Evolutionary conservation across 169 alveolate species (phyloP).

Genomic region (Eimeria sp.): DNA sequence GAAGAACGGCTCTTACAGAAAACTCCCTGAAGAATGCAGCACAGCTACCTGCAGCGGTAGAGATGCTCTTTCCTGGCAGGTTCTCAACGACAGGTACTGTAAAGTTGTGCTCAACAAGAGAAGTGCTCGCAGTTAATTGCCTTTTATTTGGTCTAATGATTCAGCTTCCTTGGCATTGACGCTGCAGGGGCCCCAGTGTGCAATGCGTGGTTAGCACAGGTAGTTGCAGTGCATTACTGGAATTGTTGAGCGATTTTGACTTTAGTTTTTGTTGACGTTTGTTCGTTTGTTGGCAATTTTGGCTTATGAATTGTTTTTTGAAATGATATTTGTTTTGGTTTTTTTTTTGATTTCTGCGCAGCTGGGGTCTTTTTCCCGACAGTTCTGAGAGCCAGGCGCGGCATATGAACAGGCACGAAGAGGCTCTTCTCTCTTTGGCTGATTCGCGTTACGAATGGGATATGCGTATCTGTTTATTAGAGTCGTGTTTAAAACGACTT

Average conservation of each 20-base stretch:
- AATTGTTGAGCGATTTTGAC: background rate
- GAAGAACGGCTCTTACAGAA: slow-evolving; percentile 65
- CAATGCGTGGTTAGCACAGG: no score
- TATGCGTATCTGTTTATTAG: background rate
- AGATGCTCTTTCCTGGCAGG: slow-evolving; percentile 64
- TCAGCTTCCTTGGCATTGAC: no score
- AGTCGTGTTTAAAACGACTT: background rate
- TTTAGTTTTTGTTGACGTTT: background rate
- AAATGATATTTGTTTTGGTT: background rate
- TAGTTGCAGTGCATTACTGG: no score
- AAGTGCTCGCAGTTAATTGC: no score
- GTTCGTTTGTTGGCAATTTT: background rate
- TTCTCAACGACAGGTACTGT: slow-evolving; percentile 75
- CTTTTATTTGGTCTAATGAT: no score
- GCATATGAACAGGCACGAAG: slow-evolving; percentile 59
- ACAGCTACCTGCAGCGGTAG: slow-evolving; percentile 37
- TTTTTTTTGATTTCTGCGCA: background rate
- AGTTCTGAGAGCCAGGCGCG: slow-evolving; percentile 81
- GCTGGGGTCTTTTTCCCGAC: slow-evolving; percentile 75
- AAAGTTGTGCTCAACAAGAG: no score
- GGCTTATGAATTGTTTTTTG: background rate
- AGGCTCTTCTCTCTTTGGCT: slow-evolving; percentile 52
- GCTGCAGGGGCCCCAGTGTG: no score
- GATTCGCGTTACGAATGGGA: slow-evolving; percentile 80
- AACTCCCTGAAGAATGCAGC: slow-evolving; percentile 68